These are phyloP conservation scores for Penicillium parvum DNA, from an alignment of 495 filamentous ascomycete genomes.

Conservation along the genomic window DNA sequence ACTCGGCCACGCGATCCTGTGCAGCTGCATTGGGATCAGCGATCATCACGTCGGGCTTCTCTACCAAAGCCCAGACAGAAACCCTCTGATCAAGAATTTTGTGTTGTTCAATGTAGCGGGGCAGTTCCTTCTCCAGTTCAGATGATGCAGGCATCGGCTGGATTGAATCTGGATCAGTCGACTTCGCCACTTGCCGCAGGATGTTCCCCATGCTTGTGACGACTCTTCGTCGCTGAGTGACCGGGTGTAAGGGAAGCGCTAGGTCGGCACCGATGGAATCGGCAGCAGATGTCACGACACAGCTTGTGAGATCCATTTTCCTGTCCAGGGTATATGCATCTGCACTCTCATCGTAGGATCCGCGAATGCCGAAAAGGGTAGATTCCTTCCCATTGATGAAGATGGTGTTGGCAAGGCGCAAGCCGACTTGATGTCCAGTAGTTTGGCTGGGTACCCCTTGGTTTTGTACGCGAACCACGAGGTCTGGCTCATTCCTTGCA, in stretches of 20 bases:
- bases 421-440: conserved; percentile 30
- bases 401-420: conserved; percentile 73
- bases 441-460: not conserved
- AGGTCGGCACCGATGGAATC: conserved; percentile 19
- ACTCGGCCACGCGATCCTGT: conserved; percentile 19
- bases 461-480: conserved; percentile 27
- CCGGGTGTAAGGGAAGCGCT: conserved; percentile 53
- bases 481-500: conserved; percentile 29
- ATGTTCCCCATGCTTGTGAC: conserved; percentile 77
- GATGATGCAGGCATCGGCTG: conserved; percentile 61
- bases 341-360: conserved; percentile 33
- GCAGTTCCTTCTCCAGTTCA: conserved; percentile 67
- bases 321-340: conserved; percentile 22
- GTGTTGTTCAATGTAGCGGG: conserved; percentile 50
- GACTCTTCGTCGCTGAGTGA: conserved; percentile 62
- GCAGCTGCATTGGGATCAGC: conserved; percentile 15
- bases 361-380: conserved; percentile 56
- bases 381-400: conserved; percentile 65
- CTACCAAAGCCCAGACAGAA: conserved; percentile 73
- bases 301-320: conserved; percentile 31
- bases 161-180: conserved; percentile 38
- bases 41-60: conserved; percentile 19
- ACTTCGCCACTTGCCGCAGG: conserved; percentile 56
- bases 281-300: conserved; percentile 20
- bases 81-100: conserved; percentile 46